These are phyloP conservation scores for Trichoderma sp. DNA, from an alignment of 2,329 filamentous ascomycete genomes.

Conservation along the genomic window DNA sequence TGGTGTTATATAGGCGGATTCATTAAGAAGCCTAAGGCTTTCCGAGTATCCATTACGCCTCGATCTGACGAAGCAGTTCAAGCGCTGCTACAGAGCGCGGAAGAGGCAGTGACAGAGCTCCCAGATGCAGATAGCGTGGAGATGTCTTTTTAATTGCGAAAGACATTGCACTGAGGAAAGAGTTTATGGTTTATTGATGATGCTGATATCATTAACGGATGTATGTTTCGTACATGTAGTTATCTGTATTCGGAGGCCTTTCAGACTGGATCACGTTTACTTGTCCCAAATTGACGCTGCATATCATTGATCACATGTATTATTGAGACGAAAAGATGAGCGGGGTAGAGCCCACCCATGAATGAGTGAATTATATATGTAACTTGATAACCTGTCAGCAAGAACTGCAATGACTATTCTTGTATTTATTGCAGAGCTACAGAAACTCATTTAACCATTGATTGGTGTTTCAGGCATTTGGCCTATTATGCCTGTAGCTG, in stretches of 20 bases:
- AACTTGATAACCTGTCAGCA: not conserved
- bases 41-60: not conserved
- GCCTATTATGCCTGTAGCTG: not conserved
- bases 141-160: slow-evolving; percentile 32
- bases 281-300: not conserved
- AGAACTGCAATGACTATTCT: not conserved
- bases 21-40: not conserved
- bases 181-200: not conserved
- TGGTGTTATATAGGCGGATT: not conserved
- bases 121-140: slow-evolving; percentile 48
- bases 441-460: not conserved
- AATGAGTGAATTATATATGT: not conserved
- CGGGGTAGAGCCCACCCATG: not conserved
- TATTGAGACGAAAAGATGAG: not conserved
- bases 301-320: not conserved
- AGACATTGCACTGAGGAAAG: too few species aligned
- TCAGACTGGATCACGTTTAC: not conserved
- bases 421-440: not conserved
- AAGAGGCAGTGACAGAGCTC: not conserved
- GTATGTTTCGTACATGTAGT: not conserved
- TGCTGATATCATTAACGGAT: not conserved
- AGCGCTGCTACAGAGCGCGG: not conserved
- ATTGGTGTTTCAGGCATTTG: not conserved
- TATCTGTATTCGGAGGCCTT: not conserved
- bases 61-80: not conserved